Evolutionary conservation across 2,329 filamentous ascomycete genomes (phyloP).

Genomic region (Pseudocercospora pini-densiflorae): DNA sequence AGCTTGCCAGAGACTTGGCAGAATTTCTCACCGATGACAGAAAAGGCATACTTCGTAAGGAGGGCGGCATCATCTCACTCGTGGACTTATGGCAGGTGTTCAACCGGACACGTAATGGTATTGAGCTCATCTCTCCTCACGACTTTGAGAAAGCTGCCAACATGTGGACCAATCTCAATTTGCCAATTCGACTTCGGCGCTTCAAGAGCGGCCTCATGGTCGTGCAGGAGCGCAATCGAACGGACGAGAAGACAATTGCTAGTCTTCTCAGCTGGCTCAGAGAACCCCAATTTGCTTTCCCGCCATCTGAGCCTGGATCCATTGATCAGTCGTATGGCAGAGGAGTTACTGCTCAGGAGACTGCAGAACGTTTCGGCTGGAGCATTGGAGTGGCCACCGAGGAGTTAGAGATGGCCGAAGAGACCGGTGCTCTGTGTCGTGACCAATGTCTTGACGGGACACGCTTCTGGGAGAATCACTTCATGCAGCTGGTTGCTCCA

Average conservation of each 20-base stretch:
- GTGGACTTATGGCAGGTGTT: slow-evolving; percentile 95
- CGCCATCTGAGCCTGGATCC: slow-evolving; percentile 65
- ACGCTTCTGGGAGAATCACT: slow-evolving; percentile 85
- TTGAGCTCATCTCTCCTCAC: slow-evolving; percentile 87
- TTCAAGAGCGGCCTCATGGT: slow-evolving; percentile 96
- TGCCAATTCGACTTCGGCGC: slow-evolving; percentile 83
- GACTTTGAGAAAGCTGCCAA: slow-evolving; percentile 91
- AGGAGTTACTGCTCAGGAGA: slow-evolving; percentile 87
- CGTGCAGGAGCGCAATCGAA: slow-evolving; percentile 85
- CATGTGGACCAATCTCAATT: slow-evolving; percentile 83
- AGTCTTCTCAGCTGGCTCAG: slow-evolving; percentile 77
- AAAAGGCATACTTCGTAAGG: slow-evolving; percentile 74
- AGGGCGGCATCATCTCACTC: slow-evolving; percentile 85
- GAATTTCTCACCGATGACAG: slow-evolving; percentile 89
- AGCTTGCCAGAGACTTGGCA: slow-evolving; percentile 80
- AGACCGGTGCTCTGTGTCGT: slow-evolving; percentile 82
- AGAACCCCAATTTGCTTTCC: slow-evolving; percentile 46
- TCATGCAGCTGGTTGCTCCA: slow-evolving; percentile 18
- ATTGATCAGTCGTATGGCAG: slow-evolving; percentile 78
- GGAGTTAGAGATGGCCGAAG: slow-evolving; percentile 96
- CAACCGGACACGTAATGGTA: slow-evolving; percentile 88
- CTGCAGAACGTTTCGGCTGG: slow-evolving; percentile 91
- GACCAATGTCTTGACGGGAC: slow-evolving; percentile 91
- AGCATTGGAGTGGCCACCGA: slow-evolving; percentile 95
- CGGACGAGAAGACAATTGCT: slow-evolving; percentile 85